A percentile compares a stretch with the other conserved stretches of the same genome.
Evolutionary conservation across 768 basidiomycete genomes (phyloP).

Genomic region (Mycena alexandri): DNA sequence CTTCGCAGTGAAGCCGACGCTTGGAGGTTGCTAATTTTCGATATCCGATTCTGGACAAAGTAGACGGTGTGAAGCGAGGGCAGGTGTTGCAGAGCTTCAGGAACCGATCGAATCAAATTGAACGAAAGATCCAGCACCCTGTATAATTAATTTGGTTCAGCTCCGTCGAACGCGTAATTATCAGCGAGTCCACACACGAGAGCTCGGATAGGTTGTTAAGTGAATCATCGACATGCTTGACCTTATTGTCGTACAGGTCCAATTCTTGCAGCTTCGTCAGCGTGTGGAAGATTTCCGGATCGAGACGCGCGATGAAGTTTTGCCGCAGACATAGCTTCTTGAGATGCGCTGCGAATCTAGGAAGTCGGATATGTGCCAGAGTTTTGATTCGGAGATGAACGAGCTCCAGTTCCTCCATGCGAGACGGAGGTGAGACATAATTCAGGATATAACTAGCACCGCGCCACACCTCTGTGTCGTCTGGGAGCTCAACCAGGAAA

Average conservation of each 20-base stretch:
- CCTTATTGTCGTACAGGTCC: slow-evolving; percentile 96
- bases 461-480: slow-evolving; percentile 80
- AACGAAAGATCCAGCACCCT: slow-evolving; percentile 95
- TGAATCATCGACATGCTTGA: slow-evolving; percentile 80
- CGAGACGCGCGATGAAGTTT: slow-evolving; percentile 81
- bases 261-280: slow-evolving; percentile 85
- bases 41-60: slow-evolving; percentile 97
- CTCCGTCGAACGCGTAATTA: not conserved
- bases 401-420: slow-evolving; percentile 84
- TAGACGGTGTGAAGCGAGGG: slow-evolving; percentile 81
- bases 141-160: slow-evolving; percentile 21
- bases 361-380: slow-evolving; percentile 73
- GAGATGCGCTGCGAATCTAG: slow-evolving; percentile 77
- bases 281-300: slow-evolving; percentile 76
- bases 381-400: slow-evolving; percentile 83
- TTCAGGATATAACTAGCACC: slow-evolving; percentile 12
- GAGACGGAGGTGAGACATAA: slow-evolving; percentile 28
- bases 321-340: slow-evolving; percentile 87
- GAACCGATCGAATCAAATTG: slow-evolving; percentile 84
- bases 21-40: slow-evolving; percentile 77
- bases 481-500: slow-evolving; percentile 82
- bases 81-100: slow-evolving; percentile 71
- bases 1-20: slow-evolving; percentile 72
- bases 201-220: slow-evolving; percentile 69
- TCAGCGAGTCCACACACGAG: slow-evolving; percentile 58